These are phyloP conservation scores for Nemania serpens DNA, from an alignment of 2,329 filamentous ascomycete genomes.

Conservation along the genomic window DNA sequence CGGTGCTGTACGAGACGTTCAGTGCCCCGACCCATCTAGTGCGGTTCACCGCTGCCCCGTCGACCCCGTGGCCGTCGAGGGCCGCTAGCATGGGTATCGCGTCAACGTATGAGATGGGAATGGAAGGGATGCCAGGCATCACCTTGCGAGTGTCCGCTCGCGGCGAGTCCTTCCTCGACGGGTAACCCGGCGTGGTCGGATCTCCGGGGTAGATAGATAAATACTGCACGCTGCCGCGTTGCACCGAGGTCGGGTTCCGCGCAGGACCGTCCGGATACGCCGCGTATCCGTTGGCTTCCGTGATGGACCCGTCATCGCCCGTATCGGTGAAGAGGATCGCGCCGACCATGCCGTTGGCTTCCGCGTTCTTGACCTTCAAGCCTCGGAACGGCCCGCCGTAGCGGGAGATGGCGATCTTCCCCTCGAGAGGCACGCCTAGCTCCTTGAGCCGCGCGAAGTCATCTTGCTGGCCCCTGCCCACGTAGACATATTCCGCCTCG, in stretches of 20 bases:
- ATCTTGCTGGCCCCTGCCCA: slow-evolving; percentile 74
- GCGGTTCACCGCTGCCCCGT: slow-evolving; percentile 67
- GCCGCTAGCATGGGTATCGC: slow-evolving; percentile 77
- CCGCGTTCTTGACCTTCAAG: slow-evolving; percentile 80
- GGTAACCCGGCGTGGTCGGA: slow-evolving; percentile 82
- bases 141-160: slow-evolving; percentile 65
- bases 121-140: slow-evolving; percentile 76
- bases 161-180: slow-evolving; percentile 73
- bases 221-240: slow-evolving; percentile 77
- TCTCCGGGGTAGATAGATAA: slow-evolving; percentile 65
- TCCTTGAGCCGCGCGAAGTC: slow-evolving; percentile 75
- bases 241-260: slow-evolving; percentile 75
- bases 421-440: slow-evolving; percentile 70
- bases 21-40: slow-evolving; percentile 61
- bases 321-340: slow-evolving; percentile 75
- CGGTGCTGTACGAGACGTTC: slow-evolving; percentile 50
- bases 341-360: slow-evolving; percentile 76
- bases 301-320: slow-evolving; percentile 74
- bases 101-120: slow-evolving; percentile 80
- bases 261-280: slow-evolving; percentile 78
- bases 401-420: slow-evolving; percentile 78
- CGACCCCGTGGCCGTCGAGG: slow-evolving; percentile 75
- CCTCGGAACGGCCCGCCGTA: slow-evolving; percentile 81
- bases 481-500: slow-evolving; percentile 75
- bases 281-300: slow-evolving; percentile 73